phyloP scores from a whole-genome alignment of 108 stramenopile species.

The Asterionellopsis glacialis region DNA sequence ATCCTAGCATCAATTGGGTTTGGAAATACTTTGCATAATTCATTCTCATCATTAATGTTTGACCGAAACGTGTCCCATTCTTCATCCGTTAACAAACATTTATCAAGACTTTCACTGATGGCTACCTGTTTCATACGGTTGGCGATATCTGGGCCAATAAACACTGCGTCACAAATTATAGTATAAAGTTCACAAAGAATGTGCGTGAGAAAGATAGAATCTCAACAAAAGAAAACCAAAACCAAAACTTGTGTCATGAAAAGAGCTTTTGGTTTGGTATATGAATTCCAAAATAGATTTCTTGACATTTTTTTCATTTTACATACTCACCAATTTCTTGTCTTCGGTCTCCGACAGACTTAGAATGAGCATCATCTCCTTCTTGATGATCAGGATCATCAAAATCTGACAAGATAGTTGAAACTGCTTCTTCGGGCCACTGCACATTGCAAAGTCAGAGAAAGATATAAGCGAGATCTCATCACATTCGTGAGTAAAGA shows the following conservation, averaged over 20 bases:
- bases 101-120: slow-evolving; percentile 41
- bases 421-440: slow-evolving; percentile 75
- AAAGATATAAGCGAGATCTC: too few relatives aligned
- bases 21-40: slow-evolving; percentile 22
- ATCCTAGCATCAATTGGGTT: slow-evolving; percentile 33
- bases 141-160: slow-evolving; percentile 62
- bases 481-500: too few relatives aligned
- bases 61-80: slow-evolving; percentile 45
- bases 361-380: slow-evolving; percentile 1
- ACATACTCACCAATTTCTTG: slow-evolving; percentile 65
- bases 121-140: slow-evolving; percentile 19
- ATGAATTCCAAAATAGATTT: too few relatives aligned
- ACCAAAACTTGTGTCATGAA: too few relatives aligned
- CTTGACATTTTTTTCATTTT: too few relatives aligned
- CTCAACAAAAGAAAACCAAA: too few relatives aligned
- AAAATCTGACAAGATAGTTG: slow-evolving; percentile 64
- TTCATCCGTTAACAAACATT: slow-evolving; percentile 57
- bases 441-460: background rate
- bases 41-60: slow-evolving; percentile 23
- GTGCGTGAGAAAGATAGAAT: too few relatives aligned
- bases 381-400: slow-evolving; percentile 54
- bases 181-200: too few relatives aligned
- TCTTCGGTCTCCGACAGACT: slow-evolving; percentile 71
- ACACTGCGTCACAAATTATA: slow-evolving; percentile 26
- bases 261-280: too few relatives aligned